Evolutionary conservation across 2,329 filamentous ascomycete species (phyloP).

Genomic region (Botrytis byssoidea): DNA sequence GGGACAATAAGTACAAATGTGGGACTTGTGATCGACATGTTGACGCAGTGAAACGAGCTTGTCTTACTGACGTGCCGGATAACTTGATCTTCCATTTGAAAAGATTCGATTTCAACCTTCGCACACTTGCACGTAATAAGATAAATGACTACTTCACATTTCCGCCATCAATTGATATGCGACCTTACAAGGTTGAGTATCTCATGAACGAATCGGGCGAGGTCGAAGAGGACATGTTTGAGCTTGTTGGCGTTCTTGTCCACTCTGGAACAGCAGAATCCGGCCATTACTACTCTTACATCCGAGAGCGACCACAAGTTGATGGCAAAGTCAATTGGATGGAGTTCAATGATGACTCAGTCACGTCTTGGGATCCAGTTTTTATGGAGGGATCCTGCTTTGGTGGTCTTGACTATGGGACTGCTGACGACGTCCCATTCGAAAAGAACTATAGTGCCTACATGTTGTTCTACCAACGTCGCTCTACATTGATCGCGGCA

Average conservation of each 20-base stretch:
- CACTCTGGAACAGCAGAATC: slow-evolving; percentile 91
- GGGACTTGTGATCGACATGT: slow-evolving; percentile 85
- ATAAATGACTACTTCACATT: slow-evolving; percentile 96
- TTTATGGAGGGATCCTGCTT: slow-evolving; percentile 76
- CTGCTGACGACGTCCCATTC: slow-evolving; percentile 50
- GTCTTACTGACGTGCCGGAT: slow-evolving; percentile 87
- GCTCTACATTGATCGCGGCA: slow-evolving; percentile 59
- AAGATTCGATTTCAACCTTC: slow-evolving; percentile 77
- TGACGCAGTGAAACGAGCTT: slow-evolving; percentile 89
- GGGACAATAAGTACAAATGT: slow-evolving; percentile 99
- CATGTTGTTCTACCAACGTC: slow-evolving; percentile 95
- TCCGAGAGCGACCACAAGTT: slow-evolving; percentile 69
- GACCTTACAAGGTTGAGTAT: slow-evolving; percentile 83
- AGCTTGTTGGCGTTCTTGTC: slow-evolving; percentile 91
- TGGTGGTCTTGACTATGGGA: slow-evolving; percentile 61
- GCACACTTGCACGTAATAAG: slow-evolving; percentile 78
- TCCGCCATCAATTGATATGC: slow-evolving; percentile 79
- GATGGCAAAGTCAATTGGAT: slow-evolving; percentile 63
- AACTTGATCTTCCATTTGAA: slow-evolving; percentile 95
- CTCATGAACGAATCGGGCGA: slow-evolving; percentile 62
- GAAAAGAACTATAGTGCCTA: slow-evolving; percentile 86
- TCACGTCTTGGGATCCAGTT: slow-evolving; percentile 70
- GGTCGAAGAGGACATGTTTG: slow-evolving; percentile 72
- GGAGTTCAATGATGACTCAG: slow-evolving; percentile 91
- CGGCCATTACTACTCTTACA: slow-evolving; percentile 96